Evolutionary conservation across 1,139 yeast species (phyloP).

Genomic region (Debaryomyces sp.): DNA sequence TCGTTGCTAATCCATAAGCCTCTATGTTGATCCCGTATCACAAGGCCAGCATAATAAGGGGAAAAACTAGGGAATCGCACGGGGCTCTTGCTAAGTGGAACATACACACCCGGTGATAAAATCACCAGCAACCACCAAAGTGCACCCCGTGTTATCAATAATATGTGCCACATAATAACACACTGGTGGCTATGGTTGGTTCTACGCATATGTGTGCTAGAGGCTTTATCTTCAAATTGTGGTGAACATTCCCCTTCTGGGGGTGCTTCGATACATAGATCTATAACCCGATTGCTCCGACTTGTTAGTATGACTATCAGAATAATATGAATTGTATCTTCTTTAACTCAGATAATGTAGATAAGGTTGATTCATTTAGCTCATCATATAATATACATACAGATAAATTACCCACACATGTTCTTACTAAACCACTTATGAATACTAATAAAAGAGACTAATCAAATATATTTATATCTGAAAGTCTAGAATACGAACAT

Average conservation of each 20-base stretch:
- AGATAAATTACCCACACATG: neutral
- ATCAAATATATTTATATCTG: neutral
- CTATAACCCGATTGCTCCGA: neutral
- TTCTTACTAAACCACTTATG: neutral
- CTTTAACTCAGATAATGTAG: slow-evolving; percentile 13
- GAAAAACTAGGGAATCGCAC: neutral
- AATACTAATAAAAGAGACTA: neutral
- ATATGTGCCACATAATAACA: neutral
- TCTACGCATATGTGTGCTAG: neutral
- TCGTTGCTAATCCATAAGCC: neutral
- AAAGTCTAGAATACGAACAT: neutral
- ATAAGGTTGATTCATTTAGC: slow-evolving; percentile 10
- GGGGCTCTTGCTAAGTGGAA: neutral
- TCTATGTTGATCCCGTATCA: neutral
- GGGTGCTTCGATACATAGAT: neutral
- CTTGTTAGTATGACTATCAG: slow-evolving; percentile 9
- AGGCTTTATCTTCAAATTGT: neutral
- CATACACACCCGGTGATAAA: neutral
- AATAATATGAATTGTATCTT: slow-evolving; percentile 7
- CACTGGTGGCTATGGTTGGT: neutral
- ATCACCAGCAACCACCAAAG: neutral
- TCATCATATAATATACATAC: slow-evolving; percentile 12
- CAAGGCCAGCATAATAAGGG: neutral
- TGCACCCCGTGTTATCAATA: neutral
- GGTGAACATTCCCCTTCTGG: neutral